Conservation (phyloP, 164 flowering plant genomes). For the Tetracentron sinense region DNA sequence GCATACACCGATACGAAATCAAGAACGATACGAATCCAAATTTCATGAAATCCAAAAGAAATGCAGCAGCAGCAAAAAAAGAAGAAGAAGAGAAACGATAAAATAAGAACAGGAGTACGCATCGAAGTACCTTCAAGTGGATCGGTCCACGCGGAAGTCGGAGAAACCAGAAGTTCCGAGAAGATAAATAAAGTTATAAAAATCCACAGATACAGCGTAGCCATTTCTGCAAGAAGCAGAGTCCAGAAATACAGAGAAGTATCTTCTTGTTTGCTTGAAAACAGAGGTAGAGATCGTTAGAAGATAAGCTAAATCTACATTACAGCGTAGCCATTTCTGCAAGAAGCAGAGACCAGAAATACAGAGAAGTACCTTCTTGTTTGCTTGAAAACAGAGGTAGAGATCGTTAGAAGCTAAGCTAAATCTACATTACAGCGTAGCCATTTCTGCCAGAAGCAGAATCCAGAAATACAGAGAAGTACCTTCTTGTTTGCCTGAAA, state of each 20-base stretch:
- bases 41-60: neutral
- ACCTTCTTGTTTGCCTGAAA: conserved; percentile 3
- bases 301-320: neutral
- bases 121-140: too few species aligned
- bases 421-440: too few species aligned
- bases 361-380: too few species aligned
- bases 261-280: conserved; percentile 2
- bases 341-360: conserved; percentile 11
- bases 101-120: too few species aligned
- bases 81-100: too few species aligned
- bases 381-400: too few species aligned
- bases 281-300: conserved; percentile 4
- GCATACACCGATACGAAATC: too few species aligned
- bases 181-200: neutral
- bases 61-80: too few species aligned
- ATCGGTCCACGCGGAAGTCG: neutral
- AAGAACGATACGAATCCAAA: too few species aligned
- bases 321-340: conserved; percentile 22
- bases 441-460: too few species aligned
- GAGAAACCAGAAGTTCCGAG: neutral
- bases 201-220: conserved; percentile 1
- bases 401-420: too few species aligned
- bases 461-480: neutral
- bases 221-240: conserved; percentile 25
- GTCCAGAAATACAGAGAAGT: neutral